Percentiles rank a stretch among this genome's conserved stretches.
These are phyloP conservation scores for Yarrowia sp. DNA, from an alignment of 805 yeast species.

Conservation along the genomic window DNA sequence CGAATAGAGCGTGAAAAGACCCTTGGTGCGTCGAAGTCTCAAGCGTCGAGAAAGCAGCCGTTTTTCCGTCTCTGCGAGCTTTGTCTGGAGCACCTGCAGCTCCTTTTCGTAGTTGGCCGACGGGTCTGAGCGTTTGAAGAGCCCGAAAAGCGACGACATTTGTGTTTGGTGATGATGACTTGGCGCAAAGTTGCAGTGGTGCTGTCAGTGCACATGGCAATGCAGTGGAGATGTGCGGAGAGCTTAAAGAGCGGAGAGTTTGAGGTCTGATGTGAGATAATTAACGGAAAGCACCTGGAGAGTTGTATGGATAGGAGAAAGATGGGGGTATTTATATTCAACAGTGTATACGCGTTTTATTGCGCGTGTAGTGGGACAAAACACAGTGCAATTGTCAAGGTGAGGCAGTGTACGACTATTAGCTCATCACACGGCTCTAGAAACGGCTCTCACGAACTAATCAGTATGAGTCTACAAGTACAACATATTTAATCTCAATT, in stretches of 20 bases:
- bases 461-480: no score
- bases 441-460: no score
- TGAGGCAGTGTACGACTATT: no score
- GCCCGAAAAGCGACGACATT: constrained; percentile 2
- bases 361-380: no score
- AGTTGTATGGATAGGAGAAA: neutral
- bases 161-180: neutral
- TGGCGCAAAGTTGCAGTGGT: neutral
- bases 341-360: no score
- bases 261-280: neutral
- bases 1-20: constrained; percentile 38
- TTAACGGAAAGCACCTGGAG: no score
- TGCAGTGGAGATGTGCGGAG: neutral
- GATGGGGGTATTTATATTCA: neutral
- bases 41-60: constrained; percentile 30
- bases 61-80: constrained; percentile 34
- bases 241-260: neutral
- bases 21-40: constrained; percentile 36
- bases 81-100: constrained; percentile 36
- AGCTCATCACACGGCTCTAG: no score
- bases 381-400: no score
- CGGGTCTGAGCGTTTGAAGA: constrained; percentile 11
- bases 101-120: constrained; percentile 38
- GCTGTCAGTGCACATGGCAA: constrained; percentile 1
- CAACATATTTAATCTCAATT: no score